Evolutionary conservation across 78 protist genomes (phyloP).

Genomic region (Polysphondylium violaceum): DNA sequence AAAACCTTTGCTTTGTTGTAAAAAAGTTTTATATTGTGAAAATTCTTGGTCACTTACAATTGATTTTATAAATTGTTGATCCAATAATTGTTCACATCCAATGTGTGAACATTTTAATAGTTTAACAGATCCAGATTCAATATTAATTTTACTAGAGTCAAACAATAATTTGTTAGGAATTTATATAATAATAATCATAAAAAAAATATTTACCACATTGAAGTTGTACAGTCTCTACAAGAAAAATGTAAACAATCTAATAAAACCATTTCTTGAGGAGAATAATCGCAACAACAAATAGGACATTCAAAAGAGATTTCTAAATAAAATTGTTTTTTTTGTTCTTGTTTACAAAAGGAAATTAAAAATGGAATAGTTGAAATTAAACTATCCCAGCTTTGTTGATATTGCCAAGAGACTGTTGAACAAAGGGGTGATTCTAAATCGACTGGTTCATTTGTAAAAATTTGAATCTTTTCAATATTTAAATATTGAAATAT

Average conservation of each 20-base stretch:
- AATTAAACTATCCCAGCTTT: background rate
- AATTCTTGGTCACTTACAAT: background rate
- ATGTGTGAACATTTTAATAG: background rate
- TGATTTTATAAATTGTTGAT: background rate
- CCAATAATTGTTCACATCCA: constrained; percentile 1
- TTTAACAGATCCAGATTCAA: background rate
- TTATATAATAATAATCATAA: no score
- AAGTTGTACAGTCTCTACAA: background rate
- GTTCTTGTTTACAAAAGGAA: background rate
- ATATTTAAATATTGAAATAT: background rate
- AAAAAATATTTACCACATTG: no score
- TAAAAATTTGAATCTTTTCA: background rate
- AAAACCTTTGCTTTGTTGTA: constrained; percentile 1
- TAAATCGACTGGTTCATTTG: background rate
- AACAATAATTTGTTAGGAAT: no score
- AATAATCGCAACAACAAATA: constrained; percentile 32
- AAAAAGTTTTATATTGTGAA: background rate
- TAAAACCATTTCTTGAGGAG: background rate
- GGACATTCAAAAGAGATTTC: background rate
- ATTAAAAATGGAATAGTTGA: background rate
- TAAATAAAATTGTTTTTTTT: background rate
- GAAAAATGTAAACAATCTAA: constrained; percentile 3
- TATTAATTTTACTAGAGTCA: background rate
- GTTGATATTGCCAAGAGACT: background rate
- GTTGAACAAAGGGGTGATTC: background rate